Percentiles rank a stretch among this genome's conserved stretches.
These are phyloP conservation scores for Amoeboaphelidium protococcarum DNA, from an alignment of 371 early-diverging fungal genomes.

Conservation along the genomic window DNA sequence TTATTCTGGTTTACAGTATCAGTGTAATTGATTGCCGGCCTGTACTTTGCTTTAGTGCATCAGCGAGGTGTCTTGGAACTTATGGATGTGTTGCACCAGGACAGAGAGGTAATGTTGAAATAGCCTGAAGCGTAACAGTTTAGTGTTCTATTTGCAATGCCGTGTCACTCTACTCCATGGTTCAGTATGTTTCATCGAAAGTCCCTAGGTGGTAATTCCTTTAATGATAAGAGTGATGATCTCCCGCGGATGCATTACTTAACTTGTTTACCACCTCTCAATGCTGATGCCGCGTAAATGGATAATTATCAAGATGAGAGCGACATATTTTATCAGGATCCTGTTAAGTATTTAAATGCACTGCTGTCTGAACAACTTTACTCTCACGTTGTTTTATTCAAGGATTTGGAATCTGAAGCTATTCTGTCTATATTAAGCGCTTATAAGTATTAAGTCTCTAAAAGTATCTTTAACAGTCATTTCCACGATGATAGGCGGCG, in stretches of 20 bases:
- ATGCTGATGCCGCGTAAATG: conserved; percentile 5
- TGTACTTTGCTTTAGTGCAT: conserved; percentile 46
- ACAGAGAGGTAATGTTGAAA: no score
- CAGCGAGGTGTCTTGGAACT: conserved; percentile 77
- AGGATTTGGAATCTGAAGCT: not conserved
- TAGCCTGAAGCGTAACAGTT: no score
- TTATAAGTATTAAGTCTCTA: not conserved
- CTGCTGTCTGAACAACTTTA: not conserved
- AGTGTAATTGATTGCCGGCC: no score
- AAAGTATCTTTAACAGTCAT: not conserved
- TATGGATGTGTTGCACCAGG: conserved; percentile 31
- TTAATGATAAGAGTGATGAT: no score
- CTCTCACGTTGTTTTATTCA: not conserved
- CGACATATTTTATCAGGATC: conserved; percentile 46
- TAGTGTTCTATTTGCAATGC: conserved; percentile 50
- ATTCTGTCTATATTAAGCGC: not conserved
- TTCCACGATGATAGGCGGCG: not conserved
- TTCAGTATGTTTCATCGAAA: conserved; percentile 36
- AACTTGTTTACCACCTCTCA: conserved; percentile 67
- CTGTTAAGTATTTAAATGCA: conserved; percentile 21
- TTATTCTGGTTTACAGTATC: no score
- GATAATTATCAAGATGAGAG: conserved; percentile 38
- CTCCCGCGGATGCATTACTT: conserved; percentile 52
- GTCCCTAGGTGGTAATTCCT: no score
- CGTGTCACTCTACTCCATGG: conserved; percentile 85